Base-by-base conservation (phyloP, 1,139 yeast species). In the Candida freyschussii region DNA sequence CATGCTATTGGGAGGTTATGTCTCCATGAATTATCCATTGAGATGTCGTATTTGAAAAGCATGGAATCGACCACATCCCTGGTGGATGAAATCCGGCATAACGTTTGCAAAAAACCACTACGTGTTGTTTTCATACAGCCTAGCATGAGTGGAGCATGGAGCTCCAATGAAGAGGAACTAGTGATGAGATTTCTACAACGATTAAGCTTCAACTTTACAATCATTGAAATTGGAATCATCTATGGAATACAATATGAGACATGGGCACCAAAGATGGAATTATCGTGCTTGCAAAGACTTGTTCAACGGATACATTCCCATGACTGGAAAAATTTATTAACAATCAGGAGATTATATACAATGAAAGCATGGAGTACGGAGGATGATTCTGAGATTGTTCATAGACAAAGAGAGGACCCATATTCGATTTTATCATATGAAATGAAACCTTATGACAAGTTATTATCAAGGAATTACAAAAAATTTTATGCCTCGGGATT, bases 191-290 rank as follows among this genome's bases (percentile, higher is more conserved):
- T 38, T 10, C 21, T 41, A 4, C 6, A 20, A 2, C 14, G 11
- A 3, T 24, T 43, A 2, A 31, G 34, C 1, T 24, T 11, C 11
- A n/a, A 13, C 8, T 26, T 14, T 19, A 26, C 25, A 1, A 32
- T 47, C 5, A 22, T 11, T 1, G 29, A 38, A 1, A 13, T 47
- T 13, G 43, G 40, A 20, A 18, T 40, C 5, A 34, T 40, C 0
- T 44, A 39, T 35, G 51, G 51, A 5, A 23, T 41, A 5, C 50
- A 47, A 13, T 43, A 45, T 2, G 48, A 47, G 26, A 17, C 43
- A 3, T n/a, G n/a, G n/a, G 34, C 35, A 2, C 33, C 37, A 11
- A 29, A 35, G 14, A 35, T 37, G 0, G 23, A 41, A 8, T 17
- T 30, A 4, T 14, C 26, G 3, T 18, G 28, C 3, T 26, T 45